These are phyloP conservation scores for Schrenkiella parvula DNA, from an alignment of 345 rosid species.

Conservation along the genomic window DNA sequence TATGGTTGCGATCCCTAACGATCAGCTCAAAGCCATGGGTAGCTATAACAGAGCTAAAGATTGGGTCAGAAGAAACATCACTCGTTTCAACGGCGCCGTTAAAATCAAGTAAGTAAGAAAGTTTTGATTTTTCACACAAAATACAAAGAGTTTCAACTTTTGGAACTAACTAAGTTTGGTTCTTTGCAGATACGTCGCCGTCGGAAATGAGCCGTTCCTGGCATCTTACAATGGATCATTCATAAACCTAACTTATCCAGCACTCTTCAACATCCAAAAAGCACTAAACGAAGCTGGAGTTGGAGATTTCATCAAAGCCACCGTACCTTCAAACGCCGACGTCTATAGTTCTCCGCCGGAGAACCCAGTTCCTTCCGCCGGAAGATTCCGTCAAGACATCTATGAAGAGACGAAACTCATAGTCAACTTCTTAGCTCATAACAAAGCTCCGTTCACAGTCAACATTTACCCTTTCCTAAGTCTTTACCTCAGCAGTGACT, in stretches of 20 bases:
- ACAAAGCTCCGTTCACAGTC: constrained; percentile 75
- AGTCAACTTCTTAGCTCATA: constrained; percentile 58
- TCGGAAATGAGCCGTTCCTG: constrained; percentile 91
- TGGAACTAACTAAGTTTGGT: neutral
- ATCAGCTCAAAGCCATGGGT: constrained; percentile 62
- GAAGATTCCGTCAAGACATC: constrained; percentile 68
- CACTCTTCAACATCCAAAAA: constrained; percentile 82
- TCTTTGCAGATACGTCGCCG: constrained; percentile 68
- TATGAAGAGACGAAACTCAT: constrained; percentile 58
- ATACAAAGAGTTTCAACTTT: neutral
- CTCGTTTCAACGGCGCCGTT: constrained; percentile 66
- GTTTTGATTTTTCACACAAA: neutral
- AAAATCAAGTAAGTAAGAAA: constrained; percentile 62
- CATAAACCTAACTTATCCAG: constrained; percentile 66
- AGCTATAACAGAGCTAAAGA: constrained; percentile 50
- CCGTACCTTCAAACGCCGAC: constrained; percentile 82
- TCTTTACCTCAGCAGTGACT: constrained; percentile 64
- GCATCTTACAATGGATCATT: constrained; percentile 69
- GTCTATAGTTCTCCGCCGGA: constrained; percentile 61
- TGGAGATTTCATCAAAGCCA: constrained; percentile 76
- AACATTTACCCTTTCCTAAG: constrained; percentile 95
- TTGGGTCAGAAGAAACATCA: constrained; percentile 69
- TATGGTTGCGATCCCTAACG: constrained; percentile 93
- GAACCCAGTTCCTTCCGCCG: constrained; percentile 70
- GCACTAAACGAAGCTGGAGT: constrained; percentile 75